Conservation (phyloP, 2,329 filamentous ascomycete genomes). For the Aspergillus hortae region DNA sequence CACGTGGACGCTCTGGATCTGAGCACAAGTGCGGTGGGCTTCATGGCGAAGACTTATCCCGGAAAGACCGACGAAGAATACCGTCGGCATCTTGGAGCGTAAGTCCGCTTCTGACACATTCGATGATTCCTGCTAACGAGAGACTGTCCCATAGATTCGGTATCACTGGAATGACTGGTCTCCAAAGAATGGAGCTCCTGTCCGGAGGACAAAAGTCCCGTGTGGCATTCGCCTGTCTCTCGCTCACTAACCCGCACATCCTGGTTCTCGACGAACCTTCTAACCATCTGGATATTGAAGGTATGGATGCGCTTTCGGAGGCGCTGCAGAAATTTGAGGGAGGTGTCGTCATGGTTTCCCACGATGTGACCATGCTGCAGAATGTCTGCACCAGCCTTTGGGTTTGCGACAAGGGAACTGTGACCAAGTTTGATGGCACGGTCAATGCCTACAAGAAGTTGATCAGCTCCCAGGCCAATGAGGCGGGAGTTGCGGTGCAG, state of each 20-base stretch:
- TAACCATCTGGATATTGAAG: conserved; percentile 98
- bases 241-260: conserved; percentile 91
- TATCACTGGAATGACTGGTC: conserved; percentile 87
- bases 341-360: conserved; percentile 95
- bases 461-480: conserved; percentile 84
- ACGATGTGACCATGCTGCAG: conserved; percentile 98
- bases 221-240: conserved; percentile 96
- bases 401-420: conserved; percentile 92
- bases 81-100: conserved; percentile 86
- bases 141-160: conserved; percentile 46
- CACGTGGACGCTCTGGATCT: conserved; percentile 96
- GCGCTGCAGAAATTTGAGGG: conserved; percentile 85
- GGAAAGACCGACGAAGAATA: conserved; percentile 96
- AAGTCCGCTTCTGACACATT: conserved; percentile 43
- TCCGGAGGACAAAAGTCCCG: conserved; percentile 98
- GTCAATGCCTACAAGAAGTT: conserved; percentile 98
- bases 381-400: conserved; percentile 91
- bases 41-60: conserved; percentile 91
- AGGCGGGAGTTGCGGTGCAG: conserved; percentile 67
- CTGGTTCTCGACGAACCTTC: conserved; percentile 97
- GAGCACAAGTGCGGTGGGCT: conserved; percentile 81
- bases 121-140: neutral
- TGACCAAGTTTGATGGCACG: conserved; percentile 93
- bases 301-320: conserved; percentile 90
- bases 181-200: conserved; percentile 91